Base-by-base conservation (phyloP, 176 grass and related monocot genomes). In the Oryza brachyantha region DNA sequence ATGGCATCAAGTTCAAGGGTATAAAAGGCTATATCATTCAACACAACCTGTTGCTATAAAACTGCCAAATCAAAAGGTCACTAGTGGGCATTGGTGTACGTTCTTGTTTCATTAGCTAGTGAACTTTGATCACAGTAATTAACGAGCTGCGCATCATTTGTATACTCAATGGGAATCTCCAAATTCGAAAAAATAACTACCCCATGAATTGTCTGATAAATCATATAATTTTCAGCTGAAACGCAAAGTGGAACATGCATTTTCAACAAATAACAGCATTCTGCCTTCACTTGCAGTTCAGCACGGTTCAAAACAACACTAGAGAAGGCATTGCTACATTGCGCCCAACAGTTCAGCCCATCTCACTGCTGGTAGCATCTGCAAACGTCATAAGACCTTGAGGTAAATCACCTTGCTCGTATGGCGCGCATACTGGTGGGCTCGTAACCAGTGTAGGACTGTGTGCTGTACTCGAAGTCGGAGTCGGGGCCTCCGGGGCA, bases 371-470 rank as follows among this genome's bases (percentile, higher is more conserved):
- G 50, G 24, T 19, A 64, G 13, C 40, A 75, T 28, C 46, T 41
- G 32, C n/a, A n/a, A 57, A 42, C 42, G 60, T 76, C 29, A 72
- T 48, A 16, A 77, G 46, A 2, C 38, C 36, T 32, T 29, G 29
- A 84, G 29, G 12, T 58, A 24, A 84, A 80, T 90, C 13, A 97
- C 92, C 96, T 95, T 70, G 96, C 92, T 29, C 96, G 85, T 25
- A 99, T 95, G 71, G 92, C 96, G 54, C 96, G 87, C 92, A 99
- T 95, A 87, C 92, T 99, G 37, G 96, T 99, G 31, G 96, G 96
- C 70, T 99, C 96, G 64, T 99, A 99, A 2, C 92, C 96, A 48
- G 92, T 98, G 85, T 98, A 98, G 25, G 95, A 98, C 19, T 98
- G 92, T 28, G 92, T 98, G 86, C 90, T 98, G 74, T 98, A 98